Percentiles rank a stretch among this genome's conserved stretches.
Conservation (phyloP, 1,139 yeast genomes). For the Suhomyces chickasaworum region DNA sequence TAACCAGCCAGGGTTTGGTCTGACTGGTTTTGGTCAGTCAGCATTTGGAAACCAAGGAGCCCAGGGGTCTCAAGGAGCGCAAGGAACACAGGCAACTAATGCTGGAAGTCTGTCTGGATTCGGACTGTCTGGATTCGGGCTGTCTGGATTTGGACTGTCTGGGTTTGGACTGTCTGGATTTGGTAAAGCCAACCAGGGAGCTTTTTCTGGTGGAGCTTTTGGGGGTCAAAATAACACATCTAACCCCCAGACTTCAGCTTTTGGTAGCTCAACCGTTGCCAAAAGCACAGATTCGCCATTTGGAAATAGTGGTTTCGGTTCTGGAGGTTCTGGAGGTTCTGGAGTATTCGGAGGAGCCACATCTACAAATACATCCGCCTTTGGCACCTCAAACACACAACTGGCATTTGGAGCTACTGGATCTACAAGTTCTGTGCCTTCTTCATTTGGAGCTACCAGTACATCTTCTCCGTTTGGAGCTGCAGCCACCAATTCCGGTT, state of each 20-base stretch:
- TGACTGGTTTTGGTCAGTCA: conserved; percentile 1
- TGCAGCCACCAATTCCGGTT: conserved; percentile 5
- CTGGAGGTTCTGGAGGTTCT: not conserved
- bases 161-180: not conserved
- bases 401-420: not conserved
- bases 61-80: not conserved
- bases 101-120: not conserved
- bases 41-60: not conserved
- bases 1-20: conserved; percentile 15
- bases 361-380: conserved; percentile 11
- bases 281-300: not conserved
- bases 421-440: not conserved
- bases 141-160: not conserved
- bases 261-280: not conserved
- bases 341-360: not conserved
- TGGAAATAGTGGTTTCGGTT: conserved; percentile 1
- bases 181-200: not conserved
- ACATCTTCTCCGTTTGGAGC: conserved; percentile 14
- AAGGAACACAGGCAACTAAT: not conserved
- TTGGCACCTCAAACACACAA: conserved; percentile 9
- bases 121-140: not conserved
- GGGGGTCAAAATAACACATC: conserved; percentile 1
- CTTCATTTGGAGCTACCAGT: conserved; percentile 18
- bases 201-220: conserved; percentile 6
- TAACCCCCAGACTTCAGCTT: not conserved